A percentile compares a stretch with the other conserved stretches of the same genome.
Conservation (phyloP, 2,329 filamentous ascomycete species). For the Venturia asperata region DNA sequence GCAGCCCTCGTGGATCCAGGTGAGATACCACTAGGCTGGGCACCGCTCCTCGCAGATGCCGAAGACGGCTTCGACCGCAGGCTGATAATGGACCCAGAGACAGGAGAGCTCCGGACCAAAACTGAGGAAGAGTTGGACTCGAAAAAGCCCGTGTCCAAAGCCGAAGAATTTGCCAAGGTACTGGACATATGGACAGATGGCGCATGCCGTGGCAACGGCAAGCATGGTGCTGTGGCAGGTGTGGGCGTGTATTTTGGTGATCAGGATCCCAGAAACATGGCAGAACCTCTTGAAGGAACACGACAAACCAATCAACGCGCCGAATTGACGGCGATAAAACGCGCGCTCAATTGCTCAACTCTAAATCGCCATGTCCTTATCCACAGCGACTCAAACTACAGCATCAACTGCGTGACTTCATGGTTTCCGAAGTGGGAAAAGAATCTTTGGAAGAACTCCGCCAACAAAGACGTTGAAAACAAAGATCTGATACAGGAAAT, state of each 20-base stretch:
- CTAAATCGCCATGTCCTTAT: conserved; percentile 64
- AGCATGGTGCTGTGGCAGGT: conserved; percentile 48
- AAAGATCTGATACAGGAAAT: conserved; percentile 73
- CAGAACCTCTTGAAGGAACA: conserved; percentile 65
- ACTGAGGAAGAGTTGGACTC: conserved; percentile 41
- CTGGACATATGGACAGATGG: conserved; percentile 59
- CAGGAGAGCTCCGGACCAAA: conserved; percentile 50
- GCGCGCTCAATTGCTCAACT: conserved; percentile 71
- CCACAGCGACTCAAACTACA: conserved; percentile 81
- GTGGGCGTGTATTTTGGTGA: conserved; percentile 60
- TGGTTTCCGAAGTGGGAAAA: conserved; percentile 75
- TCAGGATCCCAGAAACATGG: conserved; percentile 57
- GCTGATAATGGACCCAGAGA: conserved; percentile 47
- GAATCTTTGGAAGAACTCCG: conserved; percentile 70
- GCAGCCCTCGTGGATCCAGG: conserved; percentile 24
- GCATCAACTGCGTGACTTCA: conserved; percentile 78
- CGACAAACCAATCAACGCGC: conserved; percentile 91
- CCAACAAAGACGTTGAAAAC: conserved; percentile 71
- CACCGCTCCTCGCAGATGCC: conserved; percentile 48
- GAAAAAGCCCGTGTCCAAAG: conserved; percentile 42
- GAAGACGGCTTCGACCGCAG: conserved; percentile 57
- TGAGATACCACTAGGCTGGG: conserved; percentile 44
- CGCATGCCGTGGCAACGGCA: conserved; percentile 53
- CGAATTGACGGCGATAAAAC: conserved; percentile 82
- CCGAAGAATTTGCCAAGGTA: conserved; percentile 11